Conservation (phyloP, 2,329 filamentous ascomycete genomes). For the Colletotrichum spinosum region DNA sequence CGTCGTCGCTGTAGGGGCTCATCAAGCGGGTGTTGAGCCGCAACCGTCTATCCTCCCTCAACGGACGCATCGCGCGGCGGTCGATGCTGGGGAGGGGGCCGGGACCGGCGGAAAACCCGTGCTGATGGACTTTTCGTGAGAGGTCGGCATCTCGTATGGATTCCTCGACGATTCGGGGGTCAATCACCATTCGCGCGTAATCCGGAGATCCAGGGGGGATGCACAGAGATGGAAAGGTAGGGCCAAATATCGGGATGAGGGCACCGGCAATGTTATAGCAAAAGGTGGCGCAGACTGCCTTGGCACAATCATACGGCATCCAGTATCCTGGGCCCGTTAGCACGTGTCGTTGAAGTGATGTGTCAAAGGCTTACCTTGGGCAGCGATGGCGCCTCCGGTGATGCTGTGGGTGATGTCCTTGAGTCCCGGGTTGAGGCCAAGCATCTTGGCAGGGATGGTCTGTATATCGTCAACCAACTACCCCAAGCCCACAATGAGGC, state of each 20-base stretch:
- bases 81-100: constrained; percentile 29
- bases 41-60: constrained; percentile 43
- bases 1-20: constrained; percentile 56
- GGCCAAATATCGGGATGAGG: constrained; percentile 90
- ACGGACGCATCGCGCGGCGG: constrained; percentile 27
- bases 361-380: constrained; percentile 75
- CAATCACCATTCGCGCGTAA: constrained; percentile 76
- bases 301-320: constrained; percentile 92
- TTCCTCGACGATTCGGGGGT: constrained; percentile 62
- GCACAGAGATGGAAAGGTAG: constrained; percentile 81
- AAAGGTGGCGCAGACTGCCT: constrained; percentile 89
- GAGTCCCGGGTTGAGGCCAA: constrained; percentile 82
- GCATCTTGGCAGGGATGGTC: constrained; percentile 90
- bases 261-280: constrained; percentile 87
- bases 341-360: too few species aligned
- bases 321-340: constrained; percentile 78
- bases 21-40: constrained; percentile 39
- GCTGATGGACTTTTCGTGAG: constrained; percentile 51
- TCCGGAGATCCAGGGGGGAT: constrained; percentile 70
- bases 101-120: constrained; percentile 30
- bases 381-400: constrained; percentile 89
- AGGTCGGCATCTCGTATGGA: constrained; percentile 63
- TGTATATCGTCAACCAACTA: constrained; percentile 51
- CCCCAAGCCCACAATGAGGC: neutral
- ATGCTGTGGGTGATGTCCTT: constrained; percentile 94